A percentile compares a stretch with the other conserved stretches of the same genome.
Conservation (phyloP, 2,329 filamentous ascomycete genomes). For the Colletotrichum caudatum region DNA sequence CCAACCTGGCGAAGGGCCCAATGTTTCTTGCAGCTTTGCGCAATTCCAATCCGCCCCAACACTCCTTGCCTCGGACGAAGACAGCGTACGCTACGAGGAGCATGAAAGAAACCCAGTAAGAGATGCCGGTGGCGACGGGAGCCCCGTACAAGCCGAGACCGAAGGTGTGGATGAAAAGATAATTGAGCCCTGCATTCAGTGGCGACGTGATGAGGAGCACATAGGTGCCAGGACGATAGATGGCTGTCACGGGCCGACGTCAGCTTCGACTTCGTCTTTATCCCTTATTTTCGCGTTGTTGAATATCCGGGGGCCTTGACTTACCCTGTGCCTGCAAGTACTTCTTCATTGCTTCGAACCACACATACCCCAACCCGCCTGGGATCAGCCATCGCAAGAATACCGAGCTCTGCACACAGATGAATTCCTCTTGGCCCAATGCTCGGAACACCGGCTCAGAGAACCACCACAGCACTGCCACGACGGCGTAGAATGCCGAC, state of each 20-base stretch:
- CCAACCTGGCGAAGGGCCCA: constrained; percentile 78
- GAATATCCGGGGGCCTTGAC: constrained; percentile 45
- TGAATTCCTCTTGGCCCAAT: constrained; percentile 82
- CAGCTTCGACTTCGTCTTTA: constrained; percentile 15
- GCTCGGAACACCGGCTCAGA: constrained; percentile 80
- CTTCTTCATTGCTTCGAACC: constrained; percentile 88
- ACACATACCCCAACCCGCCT: constrained; percentile 87
- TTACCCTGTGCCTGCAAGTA: constrained; percentile 89
- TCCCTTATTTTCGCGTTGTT: constrained; percentile 22
- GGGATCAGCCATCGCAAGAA: constrained; percentile 82
- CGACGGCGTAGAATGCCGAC: constrained; percentile 76
- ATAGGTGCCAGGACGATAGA: constrained; percentile 87
- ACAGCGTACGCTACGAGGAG: constrained; percentile 79
- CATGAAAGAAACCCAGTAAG: constrained; percentile 87
- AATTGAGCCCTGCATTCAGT: constrained; percentile 84
- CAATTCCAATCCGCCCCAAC: constrained; percentile 81
- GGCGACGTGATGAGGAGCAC: constrained; percentile 86
- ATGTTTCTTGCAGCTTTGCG: constrained; percentile 74
- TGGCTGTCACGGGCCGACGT: constrained; percentile 48
- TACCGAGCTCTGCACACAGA: constrained; percentile 77
- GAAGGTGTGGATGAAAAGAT: constrained; percentile 79
- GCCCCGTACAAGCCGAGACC: constrained; percentile 81
- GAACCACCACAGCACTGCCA: constrained; percentile 79
- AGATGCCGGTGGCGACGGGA: constrained; percentile 83
- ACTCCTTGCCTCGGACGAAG: constrained; percentile 77